Evolutionary conservation across 2,329 filamentous ascomycete genomes (phyloP).

Genomic region (Endocalyx cinctus): DNA sequence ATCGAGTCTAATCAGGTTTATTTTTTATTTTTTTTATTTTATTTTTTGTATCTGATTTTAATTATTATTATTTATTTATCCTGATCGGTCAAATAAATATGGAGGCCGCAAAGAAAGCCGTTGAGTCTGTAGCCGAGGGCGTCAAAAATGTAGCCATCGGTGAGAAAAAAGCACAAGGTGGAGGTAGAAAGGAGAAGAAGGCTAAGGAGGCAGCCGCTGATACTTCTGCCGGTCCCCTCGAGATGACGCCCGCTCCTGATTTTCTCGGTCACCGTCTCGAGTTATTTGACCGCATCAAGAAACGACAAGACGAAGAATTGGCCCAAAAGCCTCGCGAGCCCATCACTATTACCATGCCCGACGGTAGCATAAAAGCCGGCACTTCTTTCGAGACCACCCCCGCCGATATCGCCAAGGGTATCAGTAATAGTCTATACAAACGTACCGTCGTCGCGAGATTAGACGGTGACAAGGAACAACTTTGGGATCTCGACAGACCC

Average conservation of each 20-base stretch:
- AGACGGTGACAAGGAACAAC: conserved; percentile 62
- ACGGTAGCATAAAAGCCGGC: conserved; percentile 66
- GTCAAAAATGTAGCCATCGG: conserved; percentile 47
- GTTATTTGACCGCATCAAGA: conserved; percentile 84
- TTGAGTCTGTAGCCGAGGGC: conserved; percentile 43
- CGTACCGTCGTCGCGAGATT: conserved; percentile 83
- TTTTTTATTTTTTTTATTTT: too few relatives aligned
- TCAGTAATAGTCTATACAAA: conserved; percentile 80
- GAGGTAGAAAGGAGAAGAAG: conserved; percentile 20
- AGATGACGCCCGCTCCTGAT: conserved; percentile 55
- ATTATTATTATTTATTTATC: too few relatives aligned
- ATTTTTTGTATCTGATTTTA: too few relatives aligned
- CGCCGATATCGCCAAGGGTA: conserved; percentile 68
- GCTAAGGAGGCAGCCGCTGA: conserved; percentile 34
- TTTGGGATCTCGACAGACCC: conserved; percentile 92
- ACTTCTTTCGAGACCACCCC: conserved; percentile 92
- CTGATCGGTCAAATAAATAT: too few relatives aligned
- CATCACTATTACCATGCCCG: conserved; percentile 69
- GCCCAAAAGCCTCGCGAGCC: conserved; percentile 65
- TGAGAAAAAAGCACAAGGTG: conserved; percentile 7
- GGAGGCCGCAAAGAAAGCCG: conserved; percentile 42
- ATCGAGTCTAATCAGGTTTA: too few relatives aligned
- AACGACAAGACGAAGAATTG: conserved; percentile 65
- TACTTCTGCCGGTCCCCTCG: conserved; percentile 37
- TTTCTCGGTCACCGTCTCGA: conserved; percentile 80